Evolutionary conservation across 2,329 filamentous ascomycete genomes (phyloP), one percentile per base, ranked within the genome.

Genomic region (Nigrospora osmanthi): DNA sequence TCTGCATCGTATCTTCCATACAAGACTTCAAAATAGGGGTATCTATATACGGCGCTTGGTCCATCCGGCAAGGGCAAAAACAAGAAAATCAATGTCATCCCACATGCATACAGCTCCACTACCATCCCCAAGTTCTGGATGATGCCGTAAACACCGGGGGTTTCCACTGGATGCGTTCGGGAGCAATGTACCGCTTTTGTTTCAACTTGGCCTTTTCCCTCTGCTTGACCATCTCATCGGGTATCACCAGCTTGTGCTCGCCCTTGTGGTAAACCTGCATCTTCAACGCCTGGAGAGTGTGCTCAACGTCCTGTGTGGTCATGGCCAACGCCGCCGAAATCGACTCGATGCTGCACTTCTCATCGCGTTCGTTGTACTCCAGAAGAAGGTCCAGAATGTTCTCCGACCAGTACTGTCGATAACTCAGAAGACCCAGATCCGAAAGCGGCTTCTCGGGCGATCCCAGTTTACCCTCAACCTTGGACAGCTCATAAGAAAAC

Each of bases 361-460:
- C 80, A 10, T 81, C 80, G 15, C 73, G 69, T 49, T 85, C 83
- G 48, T 83, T 83, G 41, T 76, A 77, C 40, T 84, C 83, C 39
- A 94, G 69, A n/a, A 98, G 73, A 13, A 95, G 63, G 48, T 96
- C 90, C 5, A 97, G 77, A 33, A 98, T 87, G 40, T 89, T 89
- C 63, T 98, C 93, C 30, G 90, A 89, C 93, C 93, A 98, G 67
- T 95, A 98, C 52, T 95, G 91, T 41, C 93, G 83, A 65, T 98
- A 98, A 55, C 91, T 90, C 28, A 98, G 72, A 15, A 98, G 74
- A 52, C 93, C 93, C 46, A 98, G 65, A 75, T 98, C 93, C 33
- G 88, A 95, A 2, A 98, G 78, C 0, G 93, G 93, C 64, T 98
- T 98, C 63, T 98, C 93, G 1, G 93, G 94, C 10, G 89, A 95